Evolutionary conservation across 1,139 yeast genomes (phyloP), one percentile per base, ranked within the genome.

Genomic region (Hyphopichia burtonii): DNA sequence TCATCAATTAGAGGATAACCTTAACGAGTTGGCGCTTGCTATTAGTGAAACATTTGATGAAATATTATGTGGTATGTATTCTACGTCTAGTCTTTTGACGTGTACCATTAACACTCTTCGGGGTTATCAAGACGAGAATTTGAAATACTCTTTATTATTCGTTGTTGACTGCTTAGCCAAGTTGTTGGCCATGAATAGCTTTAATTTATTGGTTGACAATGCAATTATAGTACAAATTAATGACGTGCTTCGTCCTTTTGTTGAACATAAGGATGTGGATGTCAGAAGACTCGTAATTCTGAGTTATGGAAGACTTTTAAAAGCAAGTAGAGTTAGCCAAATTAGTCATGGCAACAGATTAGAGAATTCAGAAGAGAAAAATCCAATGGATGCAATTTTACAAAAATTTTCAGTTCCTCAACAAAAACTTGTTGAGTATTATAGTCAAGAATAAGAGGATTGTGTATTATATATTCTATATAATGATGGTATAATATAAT

Each of bases 261-360:
- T 75, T 39, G 49, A 55, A 12, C 59, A 63, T 44, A 56, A 54
- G 1, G 66, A 64, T 18, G 73, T 73, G 9, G 74, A 68, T 33
- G 55, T 74, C 7, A 58, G 80, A 47, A 59, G 78, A 44, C 49
- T 56, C 18, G 71, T 71, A 1, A 63, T 73, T 11, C 61, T 72
- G 38, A 62, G 65, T n/a, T 77, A 73, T 45, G 73, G 78, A 4
- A 61, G 56, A 37, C 44, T 71, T 37, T 43, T 66, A 36, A 59
- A 53, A 37, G 59, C 63, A 3, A 50, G 56, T 1, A 46, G 53
- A 39, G 22, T 36, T 19, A 31, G 44, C 10, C 41, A 40, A 36
- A 19, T 47, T 0, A 38, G 28, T 12, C 52, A 46, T 14, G 25
- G 34, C 12, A 42, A 39, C 19, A 41, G 42, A 7, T 32, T 41